Evolutionary conservation across 2,329 filamentous ascomycete genomes (phyloP), one percentile per base, ranked within the genome.

Genomic region (Knufia petricola): DNA sequence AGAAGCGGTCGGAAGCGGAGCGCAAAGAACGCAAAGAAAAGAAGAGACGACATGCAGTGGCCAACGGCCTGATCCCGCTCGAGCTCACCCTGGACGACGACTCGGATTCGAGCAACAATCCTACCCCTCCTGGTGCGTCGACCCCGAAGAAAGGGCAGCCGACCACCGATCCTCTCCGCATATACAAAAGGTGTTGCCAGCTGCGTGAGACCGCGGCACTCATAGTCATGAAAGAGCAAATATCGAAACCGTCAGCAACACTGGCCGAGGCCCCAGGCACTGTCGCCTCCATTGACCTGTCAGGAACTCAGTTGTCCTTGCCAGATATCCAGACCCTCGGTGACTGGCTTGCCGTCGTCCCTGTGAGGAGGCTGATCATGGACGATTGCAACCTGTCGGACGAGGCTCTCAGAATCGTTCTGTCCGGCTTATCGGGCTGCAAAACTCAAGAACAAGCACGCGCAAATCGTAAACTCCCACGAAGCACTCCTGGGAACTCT

Each of bases 181-280:
- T 98, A 60, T 98, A 98, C 65, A 79, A 90, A 56, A 77, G 92
- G 61, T 96, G 92, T 64, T 96, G 92, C 63, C 90, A 96, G 62
- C 71, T 98, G 24, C 79, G 92, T 50, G 92, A 96, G 67, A 94
- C 88, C 0, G 87, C 88, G 0, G 89, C 95, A 46, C 71, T 96
- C 17, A 94, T 94, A 65, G 87, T 86, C 60, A 84, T 98, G 40
- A 90, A 87, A 0, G 87, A 94, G 60, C 88, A 95, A 64, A 82
- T 98, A 3, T 79, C 78, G 31, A 79, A 82, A 31, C 75, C 82
- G 1, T 75, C 77, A n/a, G 84, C 84, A 43, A 78, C 75, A 24
- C 74, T 81, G 8, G 66, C 76, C 1, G 73, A 72, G 48, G 72
- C 81, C 37, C 78, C 81, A 0, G 88, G 89, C n/a, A 76, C 87